Percentiles rank a stretch among this genome's conserved stretches.
Evolutionary conservation across 345 rosid genomes (phyloP).

Genomic region (Hypericum perforatum): DNA sequence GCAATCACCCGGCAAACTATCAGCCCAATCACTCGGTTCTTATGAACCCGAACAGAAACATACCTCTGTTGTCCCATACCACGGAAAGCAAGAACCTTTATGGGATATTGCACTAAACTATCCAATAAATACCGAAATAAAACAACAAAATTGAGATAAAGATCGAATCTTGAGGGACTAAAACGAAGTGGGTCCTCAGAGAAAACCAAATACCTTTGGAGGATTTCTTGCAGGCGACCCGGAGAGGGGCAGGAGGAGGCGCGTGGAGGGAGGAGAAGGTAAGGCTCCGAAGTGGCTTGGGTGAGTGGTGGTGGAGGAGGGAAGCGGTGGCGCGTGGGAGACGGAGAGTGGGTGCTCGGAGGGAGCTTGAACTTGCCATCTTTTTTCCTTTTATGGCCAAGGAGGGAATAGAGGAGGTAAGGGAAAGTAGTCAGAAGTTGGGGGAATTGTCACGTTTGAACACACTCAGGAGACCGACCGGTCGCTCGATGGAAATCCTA

Average conservation of each 20-base stretch:
- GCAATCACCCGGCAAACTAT: slow-evolving; percentile 13
- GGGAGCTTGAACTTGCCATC: background rate
- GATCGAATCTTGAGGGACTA: too few species aligned
- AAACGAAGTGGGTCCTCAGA: background rate
- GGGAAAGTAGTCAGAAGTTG: background rate
- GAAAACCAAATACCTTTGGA: slow-evolving; percentile 29
- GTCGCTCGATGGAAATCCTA: too few species aligned
- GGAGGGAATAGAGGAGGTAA: slow-evolving; percentile 17
- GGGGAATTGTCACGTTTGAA: background rate
- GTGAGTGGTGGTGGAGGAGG: slow-evolving; percentile 12
- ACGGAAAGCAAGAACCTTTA: too few species aligned
- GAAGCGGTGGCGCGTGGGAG: too few species aligned
- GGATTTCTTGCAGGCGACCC: slow-evolving; percentile 13
- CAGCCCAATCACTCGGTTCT: slow-evolving; percentile 14
- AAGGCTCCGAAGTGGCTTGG: background rate
- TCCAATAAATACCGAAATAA: too few species aligned
- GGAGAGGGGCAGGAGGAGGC: slow-evolving; percentile 1
- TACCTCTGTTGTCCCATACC: too few species aligned
- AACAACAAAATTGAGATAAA: too few species aligned
- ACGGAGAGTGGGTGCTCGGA: background rate
- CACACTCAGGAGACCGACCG: background rate
- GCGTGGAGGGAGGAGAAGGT: slow-evolving; percentile 19
- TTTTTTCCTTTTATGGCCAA: slow-evolving; percentile 7
- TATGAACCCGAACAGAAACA: slow-evolving; percentile 14
- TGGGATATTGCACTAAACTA: too few species aligned